phyloP scores from a whole-genome alignment of 225 moss, liverwort and hornwort species.

The Neckera pumila region DNA sequence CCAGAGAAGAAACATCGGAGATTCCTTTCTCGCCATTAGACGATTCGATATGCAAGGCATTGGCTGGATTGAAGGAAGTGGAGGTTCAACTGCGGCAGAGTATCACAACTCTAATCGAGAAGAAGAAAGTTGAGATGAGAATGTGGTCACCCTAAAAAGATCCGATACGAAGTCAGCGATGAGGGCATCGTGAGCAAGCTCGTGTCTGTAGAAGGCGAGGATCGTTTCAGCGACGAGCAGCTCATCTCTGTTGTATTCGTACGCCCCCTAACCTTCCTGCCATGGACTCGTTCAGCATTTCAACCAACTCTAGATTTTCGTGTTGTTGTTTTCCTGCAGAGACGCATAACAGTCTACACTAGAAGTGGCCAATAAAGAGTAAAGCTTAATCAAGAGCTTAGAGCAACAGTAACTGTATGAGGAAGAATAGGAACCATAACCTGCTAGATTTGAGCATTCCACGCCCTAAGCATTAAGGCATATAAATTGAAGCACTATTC shows the following conservation, averaged over 20 bases:
- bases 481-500: background rate
- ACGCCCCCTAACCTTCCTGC: background rate
- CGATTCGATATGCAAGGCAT: slow-evolving; percentile 46
- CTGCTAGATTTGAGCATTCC: background rate
- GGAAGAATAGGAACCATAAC: background rate
- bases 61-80: background rate
- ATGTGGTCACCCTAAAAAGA: background rate
- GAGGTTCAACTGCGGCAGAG: background rate
- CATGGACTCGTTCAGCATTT: background rate
- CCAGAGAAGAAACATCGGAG: slow-evolving; percentile 28
- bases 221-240: slow-evolving; percentile 15
- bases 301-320: background rate
- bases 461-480: background rate
- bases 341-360: background rate
- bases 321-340: background rate
- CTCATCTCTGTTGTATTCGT: slow-evolving; percentile 9
- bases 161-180: background rate
- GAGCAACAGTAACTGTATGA: background rate
- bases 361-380: background rate
- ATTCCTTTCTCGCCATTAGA: slow-evolving; percentile 28
- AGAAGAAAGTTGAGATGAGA: slow-evolving; percentile 1
- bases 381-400: background rate
- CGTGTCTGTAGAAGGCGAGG: slow-evolving; percentile 14
- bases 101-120: slow-evolving; percentile 1
- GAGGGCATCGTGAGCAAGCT: slow-evolving; percentile 12